Base-by-base conservation (phyloP, 768 basidiomycete species). In the Tulasnella sp. region DNA sequence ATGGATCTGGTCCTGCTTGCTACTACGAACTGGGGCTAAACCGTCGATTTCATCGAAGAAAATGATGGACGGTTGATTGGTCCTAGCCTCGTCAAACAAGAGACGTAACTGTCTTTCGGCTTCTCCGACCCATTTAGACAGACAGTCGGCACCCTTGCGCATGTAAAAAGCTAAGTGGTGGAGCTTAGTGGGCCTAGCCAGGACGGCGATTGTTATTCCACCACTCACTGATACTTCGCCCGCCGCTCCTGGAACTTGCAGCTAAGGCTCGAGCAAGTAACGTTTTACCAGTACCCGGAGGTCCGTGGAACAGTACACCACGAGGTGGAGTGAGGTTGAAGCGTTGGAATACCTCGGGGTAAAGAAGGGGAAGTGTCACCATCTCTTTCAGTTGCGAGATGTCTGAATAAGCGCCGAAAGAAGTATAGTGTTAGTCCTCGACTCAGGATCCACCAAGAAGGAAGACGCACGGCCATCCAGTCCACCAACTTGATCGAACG, bases 11-110 rank as follows among this genome's bases (percentile, higher is more conserved):
- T 99, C 97, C 80, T 98, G 97, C 81, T 99, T 98, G 22, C 94
- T 93, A n/a, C 95, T 97, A 67, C 97, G 91, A 1, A 99, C 97
- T 1, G 97, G 97, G 15, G 97, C 97, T 25, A 99, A 89, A 79
- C 97, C 97, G 81, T 99, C 97, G 79, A 99, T 99, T 84, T 99
- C 97, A 81, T 99, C 97, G 82, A 99, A 99, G 85, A 99, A 99
- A 81, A 99, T 99, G 83, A 99, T 99, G 79, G 91, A 93, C 0
- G 97, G 97, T 80, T 98, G 97, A 72, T 89, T 92, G 72, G 91
- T 90, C 70, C 90, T 88, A 0, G 97, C 97, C 85, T 99, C 97
- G 79, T 99, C 97, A 82, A 99, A 99, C 17, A 99, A 86, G 52
- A 98, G 87, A 0, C 97, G 90, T 2, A 99, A 87, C 82, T 98